Percentiles rank a stretch among this genome's conserved stretches.
Evolutionary conservation across 2,329 filamentous ascomycete genomes (phyloP).

Genomic region (Aspergillus transmontanensis): DNA sequence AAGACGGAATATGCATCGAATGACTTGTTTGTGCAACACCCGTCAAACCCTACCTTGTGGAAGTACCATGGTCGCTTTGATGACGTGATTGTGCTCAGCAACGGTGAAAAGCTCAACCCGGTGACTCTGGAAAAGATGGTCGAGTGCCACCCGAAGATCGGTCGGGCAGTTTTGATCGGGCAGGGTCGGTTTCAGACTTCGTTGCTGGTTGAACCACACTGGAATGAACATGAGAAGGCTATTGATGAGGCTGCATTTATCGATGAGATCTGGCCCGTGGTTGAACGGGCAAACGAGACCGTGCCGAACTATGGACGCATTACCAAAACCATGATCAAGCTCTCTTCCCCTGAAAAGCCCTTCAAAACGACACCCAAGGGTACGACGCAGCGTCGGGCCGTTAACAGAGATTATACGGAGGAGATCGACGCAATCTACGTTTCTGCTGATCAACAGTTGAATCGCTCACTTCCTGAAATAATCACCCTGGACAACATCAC

Average conservation of each 20-base stretch:
- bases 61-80: conserved; percentile 26
- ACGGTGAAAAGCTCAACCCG: conserved; percentile 49
- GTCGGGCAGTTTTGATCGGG: conserved; percentile 35
- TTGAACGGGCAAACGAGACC: conserved; percentile 46
- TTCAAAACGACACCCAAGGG: conserved; percentile 51
- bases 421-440: conserved; percentile 35
- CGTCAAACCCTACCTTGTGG: conserved; percentile 30
- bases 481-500: conserved; percentile 11
- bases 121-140: conserved; percentile 39
- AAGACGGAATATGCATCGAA: conserved; percentile 20
- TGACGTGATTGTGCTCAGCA: conserved; percentile 46
- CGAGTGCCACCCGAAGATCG: conserved; percentile 31
- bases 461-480: neutral
- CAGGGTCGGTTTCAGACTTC: conserved; percentile 35
- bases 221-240: conserved; percentile 7
- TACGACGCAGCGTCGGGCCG: conserved; percentile 1
- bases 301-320: conserved; percentile 46
- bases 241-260: conserved; percentile 27
- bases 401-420: conserved; percentile 13
- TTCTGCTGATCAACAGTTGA: neutral
- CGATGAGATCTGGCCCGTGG: conserved; percentile 46
- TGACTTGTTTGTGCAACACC: conserved; percentile 40
- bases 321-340: conserved; percentile 42
- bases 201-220: conserved; percentile 39
- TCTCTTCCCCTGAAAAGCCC: conserved; percentile 44